These are phyloP conservation scores for Plasmopara halstedii DNA, from an alignment of 352 stramenopile genomes.

Conservation along the genomic window DNA sequence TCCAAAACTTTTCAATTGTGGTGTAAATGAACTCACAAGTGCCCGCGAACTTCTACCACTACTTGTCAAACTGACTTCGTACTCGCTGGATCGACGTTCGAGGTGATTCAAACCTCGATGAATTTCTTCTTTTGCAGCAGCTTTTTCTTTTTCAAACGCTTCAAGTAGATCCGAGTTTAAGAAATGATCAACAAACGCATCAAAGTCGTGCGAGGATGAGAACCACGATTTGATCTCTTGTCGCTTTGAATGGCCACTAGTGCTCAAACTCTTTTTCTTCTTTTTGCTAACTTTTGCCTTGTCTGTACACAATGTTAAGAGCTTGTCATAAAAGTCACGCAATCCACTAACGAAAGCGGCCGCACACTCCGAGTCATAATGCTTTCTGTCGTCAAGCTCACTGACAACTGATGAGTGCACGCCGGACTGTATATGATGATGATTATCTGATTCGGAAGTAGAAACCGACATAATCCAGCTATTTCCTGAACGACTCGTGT, in stretches of 20 bases:
- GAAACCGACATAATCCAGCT: conserved; percentile 28
- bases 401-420: conserved; percentile 16
- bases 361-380: conserved; percentile 57
- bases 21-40: conserved; percentile 30
- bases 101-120: conserved; percentile 25
- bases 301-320: conserved; percentile 51
- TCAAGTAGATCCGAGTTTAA: conserved; percentile 39
- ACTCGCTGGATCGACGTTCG: conserved; percentile 26
- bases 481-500: conserved; percentile 34
- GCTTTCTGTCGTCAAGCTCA: conserved; percentile 38
- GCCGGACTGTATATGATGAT: conserved; percentile 22
- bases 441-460: conserved; percentile 16
- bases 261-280: conserved; percentile 40
- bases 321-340: conserved; percentile 62
- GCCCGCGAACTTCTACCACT: conserved; percentile 29
- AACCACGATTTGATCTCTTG: conserved; percentile 84
- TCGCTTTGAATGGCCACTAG: conserved; percentile 53
- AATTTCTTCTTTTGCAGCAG: conserved; percentile 18
- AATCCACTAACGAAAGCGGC: conserved; percentile 44
- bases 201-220: conserved; percentile 74
- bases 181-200: conserved; percentile 75
- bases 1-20: conserved; percentile 52
- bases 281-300: conserved; percentile 42
- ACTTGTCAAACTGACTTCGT: conserved; percentile 30
- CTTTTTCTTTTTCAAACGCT: conserved; percentile 38